Evolutionary conservation across 2,329 filamentous ascomycete genomes (phyloP).

Genomic region (Cyphellophora europaea): DNA sequence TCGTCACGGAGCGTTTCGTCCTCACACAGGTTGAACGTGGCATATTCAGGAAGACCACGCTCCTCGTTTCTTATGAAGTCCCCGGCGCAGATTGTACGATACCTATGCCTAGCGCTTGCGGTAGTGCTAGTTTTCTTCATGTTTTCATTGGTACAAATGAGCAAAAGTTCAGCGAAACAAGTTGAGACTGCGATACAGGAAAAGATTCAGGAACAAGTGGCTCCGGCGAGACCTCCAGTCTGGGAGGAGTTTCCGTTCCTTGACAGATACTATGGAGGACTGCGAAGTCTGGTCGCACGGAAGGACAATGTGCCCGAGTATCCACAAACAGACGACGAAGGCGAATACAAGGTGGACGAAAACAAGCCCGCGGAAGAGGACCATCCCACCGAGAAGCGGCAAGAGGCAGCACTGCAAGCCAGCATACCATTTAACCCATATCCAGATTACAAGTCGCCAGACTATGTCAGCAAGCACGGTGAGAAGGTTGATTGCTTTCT

Average conservation of each 20-base stretch:
- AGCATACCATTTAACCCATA: constrained; percentile 60
- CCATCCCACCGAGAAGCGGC: constrained; percentile 25
- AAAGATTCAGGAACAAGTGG: constrained; percentile 5
- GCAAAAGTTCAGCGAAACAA: constrained; percentile 58
- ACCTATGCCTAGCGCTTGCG: constrained; percentile 64
- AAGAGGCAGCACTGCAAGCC: constrained; percentile 5
- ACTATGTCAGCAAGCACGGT: constrained; percentile 48
- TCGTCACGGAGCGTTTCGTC: constrained; percentile 22
- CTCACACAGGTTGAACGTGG: constrained; percentile 27
- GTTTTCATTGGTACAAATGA: constrained; percentile 62
- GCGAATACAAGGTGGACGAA: constrained; percentile 36
- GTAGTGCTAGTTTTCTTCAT: constrained; percentile 67
- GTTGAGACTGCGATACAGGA: constrained; percentile 41
- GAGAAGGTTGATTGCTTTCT: constrained; percentile 69
- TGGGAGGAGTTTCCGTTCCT: constrained; percentile 86
- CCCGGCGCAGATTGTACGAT: constrained; percentile 65
- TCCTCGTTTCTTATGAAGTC: constrained; percentile 40
- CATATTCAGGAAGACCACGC: constrained; percentile 26
- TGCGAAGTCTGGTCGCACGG: constrained; percentile 59
- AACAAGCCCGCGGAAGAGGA: constrained; percentile 4
- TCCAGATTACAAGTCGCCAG: constrained; percentile 49
- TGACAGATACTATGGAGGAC: constrained; percentile 80
- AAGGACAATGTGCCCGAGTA: constrained; percentile 70
- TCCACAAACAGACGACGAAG: constrained; percentile 52
- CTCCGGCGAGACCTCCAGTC: constrained; percentile 42